These are phyloP conservation scores for Heliosperma pusillum DNA, from an alignment of 148 eudicot genomes.

Conservation along the genomic window DNA sequence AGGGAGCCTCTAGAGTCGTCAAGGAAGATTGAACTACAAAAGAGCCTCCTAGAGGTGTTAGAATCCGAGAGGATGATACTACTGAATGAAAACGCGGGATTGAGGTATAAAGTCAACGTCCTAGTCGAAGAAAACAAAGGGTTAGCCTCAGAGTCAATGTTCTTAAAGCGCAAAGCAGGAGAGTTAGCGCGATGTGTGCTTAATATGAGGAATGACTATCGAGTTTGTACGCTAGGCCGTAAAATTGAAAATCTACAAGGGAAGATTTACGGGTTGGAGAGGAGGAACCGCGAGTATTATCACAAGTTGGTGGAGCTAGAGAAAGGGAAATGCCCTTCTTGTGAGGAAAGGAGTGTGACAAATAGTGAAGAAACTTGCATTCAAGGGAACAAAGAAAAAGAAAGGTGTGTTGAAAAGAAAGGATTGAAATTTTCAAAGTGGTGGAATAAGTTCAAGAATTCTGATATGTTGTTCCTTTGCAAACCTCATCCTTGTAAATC, in stretches of 20 bases:
- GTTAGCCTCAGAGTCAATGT: conserved; percentile 49
- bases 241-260: conserved; percentile 70
- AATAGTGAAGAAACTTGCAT: conserved; percentile 16
- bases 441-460: conserved; percentile 25
- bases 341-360: conserved; percentile 13
- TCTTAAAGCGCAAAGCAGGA: conserved; percentile 62
- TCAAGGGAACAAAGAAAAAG: conserved; percentile 21
- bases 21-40: conserved; percentile 60
- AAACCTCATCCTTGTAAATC: conserved; percentile 17
- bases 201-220: conserved; percentile 58
- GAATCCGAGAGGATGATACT: conserved; percentile 73
- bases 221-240: conserved; percentile 46
- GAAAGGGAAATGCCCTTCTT: conserved; percentile 15
- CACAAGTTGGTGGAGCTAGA: conserved; percentile 31
- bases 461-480: conserved; percentile 26
- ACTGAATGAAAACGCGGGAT: conserved; percentile 55
- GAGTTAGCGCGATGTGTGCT: conserved; percentile 60
- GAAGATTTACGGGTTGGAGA: conserved; percentile 58
- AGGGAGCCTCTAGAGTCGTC: conserved; percentile 36
- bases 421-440: conserved; percentile 11
- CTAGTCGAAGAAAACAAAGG: conserved; percentile 54
- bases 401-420: background rate
- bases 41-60: conserved; percentile 58
- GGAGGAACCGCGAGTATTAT: conserved; percentile 54
- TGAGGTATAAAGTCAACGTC: conserved; percentile 44